phyloP scores from a whole-genome alignment of 202 grass and related monocot species.

The Zoysia matrella region DNA sequence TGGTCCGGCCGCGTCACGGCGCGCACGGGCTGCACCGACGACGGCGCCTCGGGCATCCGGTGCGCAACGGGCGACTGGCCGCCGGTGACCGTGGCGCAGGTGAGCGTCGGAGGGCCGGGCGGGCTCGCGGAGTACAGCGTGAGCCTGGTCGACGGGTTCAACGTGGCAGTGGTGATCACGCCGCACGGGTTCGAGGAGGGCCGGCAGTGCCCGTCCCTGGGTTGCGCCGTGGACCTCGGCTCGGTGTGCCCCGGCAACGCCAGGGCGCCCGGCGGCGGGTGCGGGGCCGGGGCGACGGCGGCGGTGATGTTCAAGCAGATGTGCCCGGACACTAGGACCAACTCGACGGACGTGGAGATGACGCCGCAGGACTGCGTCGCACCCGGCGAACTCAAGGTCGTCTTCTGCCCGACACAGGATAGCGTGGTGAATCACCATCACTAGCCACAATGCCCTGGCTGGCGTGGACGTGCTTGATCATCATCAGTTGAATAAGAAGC shows the following conservation, averaged over 20 bases:
- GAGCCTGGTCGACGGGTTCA: slow-evolving; percentile 60
- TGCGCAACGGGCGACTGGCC: slow-evolving; percentile 40
- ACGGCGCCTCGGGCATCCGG: neutral
- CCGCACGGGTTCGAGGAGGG: slow-evolving; percentile 7
- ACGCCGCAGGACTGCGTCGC: slow-evolving; percentile 46
- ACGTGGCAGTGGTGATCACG: slow-evolving; percentile 44
- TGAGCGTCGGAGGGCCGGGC: slow-evolving; percentile 30
- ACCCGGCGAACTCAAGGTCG: slow-evolving; percentile 51
- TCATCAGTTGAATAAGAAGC: too few species aligned
- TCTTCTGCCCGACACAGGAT: slow-evolving; percentile 44
- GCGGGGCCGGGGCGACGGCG: neutral
- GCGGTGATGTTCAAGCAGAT: slow-evolving; percentile 32
- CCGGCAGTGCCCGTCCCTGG: slow-evolving; percentile 40
- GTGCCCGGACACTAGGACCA: slow-evolving; percentile 55
- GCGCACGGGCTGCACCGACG: neutral
- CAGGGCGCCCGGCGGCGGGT: neutral
- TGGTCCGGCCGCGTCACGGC: slow-evolving; percentile 48
- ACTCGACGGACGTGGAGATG: slow-evolving; percentile 47
- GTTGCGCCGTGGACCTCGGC: slow-evolving; percentile 42
- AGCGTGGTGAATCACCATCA: neutral
- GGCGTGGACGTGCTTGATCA: neutral
- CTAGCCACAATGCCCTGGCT: neutral
- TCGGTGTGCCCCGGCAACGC: slow-evolving; percentile 31
- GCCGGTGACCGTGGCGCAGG: slow-evolving; percentile 48
- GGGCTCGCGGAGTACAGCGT: slow-evolving; percentile 49